Conservation (phyloP, 108 stramenopile species). For the Skeletonema potamos region DNA sequence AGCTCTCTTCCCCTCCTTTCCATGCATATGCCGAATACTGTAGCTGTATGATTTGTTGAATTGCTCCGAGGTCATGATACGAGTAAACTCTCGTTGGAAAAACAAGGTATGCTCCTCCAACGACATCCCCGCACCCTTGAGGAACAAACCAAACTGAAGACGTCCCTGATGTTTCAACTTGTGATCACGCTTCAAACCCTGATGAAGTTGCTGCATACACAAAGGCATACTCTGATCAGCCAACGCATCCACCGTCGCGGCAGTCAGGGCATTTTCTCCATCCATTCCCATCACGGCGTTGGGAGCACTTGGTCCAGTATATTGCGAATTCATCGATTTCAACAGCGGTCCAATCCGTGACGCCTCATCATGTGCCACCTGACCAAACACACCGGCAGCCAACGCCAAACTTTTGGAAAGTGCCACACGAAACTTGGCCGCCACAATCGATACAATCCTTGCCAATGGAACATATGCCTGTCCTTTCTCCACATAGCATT, state of each 20-base stretch:
- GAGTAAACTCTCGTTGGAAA: constrained; percentile 91
- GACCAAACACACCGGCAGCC: constrained; percentile 46
- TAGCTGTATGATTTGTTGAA: constrained; percentile 95
- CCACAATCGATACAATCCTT: constrained; percentile 78
- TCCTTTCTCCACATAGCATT: constrained; percentile 84
- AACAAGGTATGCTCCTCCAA: constrained; percentile 93
- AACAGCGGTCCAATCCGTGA: constrained; percentile 80
- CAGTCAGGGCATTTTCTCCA: constrained; percentile 45
- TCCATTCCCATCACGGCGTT: constrained; percentile 29
- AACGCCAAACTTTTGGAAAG: constrained; percentile 75
- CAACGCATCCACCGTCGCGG: constrained; percentile 66
- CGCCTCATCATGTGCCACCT: constrained; percentile 39
- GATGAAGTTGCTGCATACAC: constrained; percentile 93
- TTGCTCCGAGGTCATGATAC: constrained; percentile 77
- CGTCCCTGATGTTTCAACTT: constrained; percentile 96
- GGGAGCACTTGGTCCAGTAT: constrained; percentile 59
- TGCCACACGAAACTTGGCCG: constrained; percentile 69
- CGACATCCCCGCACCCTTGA: constrained; percentile 93
- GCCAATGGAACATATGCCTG: constrained; percentile 89
- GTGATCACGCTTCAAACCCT: constrained; percentile 77
- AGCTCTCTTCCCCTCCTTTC: constrained; percentile 96
- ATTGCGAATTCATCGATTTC: constrained; percentile 80
- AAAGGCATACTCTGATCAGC: constrained; percentile 88
- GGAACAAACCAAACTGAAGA: constrained; percentile 96
- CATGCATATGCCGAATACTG: constrained; percentile 96